These are phyloP conservation scores for Leccinum subtestaceum DNA, from an alignment of 768 basidiomycete genomes.

Conservation along the genomic window DNA sequence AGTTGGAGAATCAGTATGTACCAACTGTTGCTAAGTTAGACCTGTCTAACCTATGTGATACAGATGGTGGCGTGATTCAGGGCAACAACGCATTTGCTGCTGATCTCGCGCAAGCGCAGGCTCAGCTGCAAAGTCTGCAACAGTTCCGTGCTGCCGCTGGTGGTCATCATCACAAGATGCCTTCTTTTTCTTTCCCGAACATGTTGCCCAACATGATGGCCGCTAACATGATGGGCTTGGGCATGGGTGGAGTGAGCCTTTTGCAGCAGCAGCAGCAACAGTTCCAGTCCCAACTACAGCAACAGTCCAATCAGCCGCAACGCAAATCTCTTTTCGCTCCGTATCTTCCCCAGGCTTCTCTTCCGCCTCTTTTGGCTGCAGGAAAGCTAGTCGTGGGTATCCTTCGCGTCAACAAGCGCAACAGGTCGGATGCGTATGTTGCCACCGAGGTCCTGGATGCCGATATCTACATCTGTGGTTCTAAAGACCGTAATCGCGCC, in stretches of 20 bases:
- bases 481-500: constrained; percentile 97
- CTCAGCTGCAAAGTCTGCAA: constrained; percentile 92
- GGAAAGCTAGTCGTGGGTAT: constrained; percentile 98
- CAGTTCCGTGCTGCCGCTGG: constrained; percentile 95
- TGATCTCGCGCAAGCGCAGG: constrained; percentile 95
- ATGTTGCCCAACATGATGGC: constrained; percentile 98
- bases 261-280: constrained; percentile 93
- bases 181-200: constrained; percentile 96
- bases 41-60: constrained; percentile 11
- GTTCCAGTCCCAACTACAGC: constrained; percentile 93
- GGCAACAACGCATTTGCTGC: constrained; percentile 64
- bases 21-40: neutral
- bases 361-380: constrained; percentile 93
- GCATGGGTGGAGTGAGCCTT: constrained; percentile 76
- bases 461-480: constrained; percentile 98
- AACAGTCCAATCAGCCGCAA: constrained; percentile 88
- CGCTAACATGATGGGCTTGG: constrained; percentile 92
- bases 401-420: constrained; percentile 95
- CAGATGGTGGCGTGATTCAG: constrained; percentile 74
- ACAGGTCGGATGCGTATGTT: constrained; percentile 97
- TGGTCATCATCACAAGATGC: constrained; percentile 95
- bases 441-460: constrained; percentile 97
- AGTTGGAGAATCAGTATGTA: constrained; percentile 88
- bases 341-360: constrained; percentile 95
- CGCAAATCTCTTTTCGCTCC: constrained; percentile 98